Conservation (phyloP, 2,329 filamentous ascomycete species). For the Erysiphe neolycopersici region DNA sequence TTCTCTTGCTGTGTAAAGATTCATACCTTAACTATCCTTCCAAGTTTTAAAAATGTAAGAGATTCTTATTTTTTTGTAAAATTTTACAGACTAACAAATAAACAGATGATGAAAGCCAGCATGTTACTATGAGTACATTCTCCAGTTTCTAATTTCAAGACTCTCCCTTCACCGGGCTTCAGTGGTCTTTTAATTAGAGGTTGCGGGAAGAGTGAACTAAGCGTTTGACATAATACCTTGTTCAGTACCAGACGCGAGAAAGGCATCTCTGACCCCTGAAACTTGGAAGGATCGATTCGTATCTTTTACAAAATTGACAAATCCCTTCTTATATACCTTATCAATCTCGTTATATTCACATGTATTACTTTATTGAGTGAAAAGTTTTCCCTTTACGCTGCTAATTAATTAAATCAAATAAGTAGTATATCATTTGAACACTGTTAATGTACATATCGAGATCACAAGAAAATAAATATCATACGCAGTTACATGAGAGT, state of each 20-base stretch:
- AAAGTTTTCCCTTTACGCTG: too few relatives aligned
- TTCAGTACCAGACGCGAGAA: conserved; percentile 88
- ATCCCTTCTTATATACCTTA: too few relatives aligned
- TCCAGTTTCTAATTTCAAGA: conserved; percentile 36
- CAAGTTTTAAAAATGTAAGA: conserved; percentile 95
- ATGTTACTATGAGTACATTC: conserved; percentile 78
- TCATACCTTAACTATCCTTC: conserved; percentile 39
- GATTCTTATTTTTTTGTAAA: not conserved
- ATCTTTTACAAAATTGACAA: too few relatives aligned
- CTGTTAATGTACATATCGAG: too few relatives aligned
- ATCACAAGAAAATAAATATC: too few relatives aligned
- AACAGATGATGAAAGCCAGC: conserved; percentile 97
- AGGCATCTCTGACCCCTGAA: conserved; percentile 70
- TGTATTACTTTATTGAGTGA: too few relatives aligned
- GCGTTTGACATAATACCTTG: conserved; percentile 99
- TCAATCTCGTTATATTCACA: too few relatives aligned
- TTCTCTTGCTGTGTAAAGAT: not conserved
- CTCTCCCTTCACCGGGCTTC: conserved; percentile 76
- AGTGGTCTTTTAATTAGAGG: conserved; percentile 51
- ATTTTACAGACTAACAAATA: conserved; percentile 11
- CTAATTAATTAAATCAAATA: too few relatives aligned
- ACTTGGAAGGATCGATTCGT: conserved; percentile 24
- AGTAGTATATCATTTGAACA: too few relatives aligned
- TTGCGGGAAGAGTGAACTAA: conserved; percentile 65
- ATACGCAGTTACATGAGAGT: too few relatives aligned